Evolutionary conservation across 257 asterid genomes (phyloP).

Genomic region (Penstemon davidsonii): DNA sequence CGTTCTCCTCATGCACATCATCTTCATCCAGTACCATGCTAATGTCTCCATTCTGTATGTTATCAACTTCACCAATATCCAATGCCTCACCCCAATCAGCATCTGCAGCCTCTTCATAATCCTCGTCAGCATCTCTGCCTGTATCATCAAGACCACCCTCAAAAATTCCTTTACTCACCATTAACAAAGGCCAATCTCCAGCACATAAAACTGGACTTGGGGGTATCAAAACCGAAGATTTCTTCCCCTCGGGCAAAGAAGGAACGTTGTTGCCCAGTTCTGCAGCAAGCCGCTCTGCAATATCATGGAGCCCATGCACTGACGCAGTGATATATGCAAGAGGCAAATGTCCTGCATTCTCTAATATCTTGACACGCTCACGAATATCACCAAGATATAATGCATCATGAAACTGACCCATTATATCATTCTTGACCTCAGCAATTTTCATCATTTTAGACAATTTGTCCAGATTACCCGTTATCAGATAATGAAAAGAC

Average conservation of each 20-base stretch:
- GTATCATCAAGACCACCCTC: conserved; percentile 66
- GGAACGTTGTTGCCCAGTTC: conserved; percentile 51
- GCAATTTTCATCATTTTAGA: conserved; percentile 97
- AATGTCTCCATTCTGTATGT: conserved; percentile 46
- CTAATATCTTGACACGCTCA: conserved; percentile 84
- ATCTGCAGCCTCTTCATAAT: conserved; percentile 56
- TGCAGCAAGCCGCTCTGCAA: conserved; percentile 47
- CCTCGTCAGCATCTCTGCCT: conserved; percentile 47
- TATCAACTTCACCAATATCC: conserved; percentile 56
- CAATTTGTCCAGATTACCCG: conserved; percentile 81
- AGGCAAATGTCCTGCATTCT: conserved; percentile 55
- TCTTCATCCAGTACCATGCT: conserved; percentile 41
- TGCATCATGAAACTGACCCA: conserved; percentile 96
- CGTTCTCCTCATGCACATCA: conserved; percentile 47
- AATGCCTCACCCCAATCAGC: conserved; percentile 58
- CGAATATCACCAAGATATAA: conserved; percentile 81
- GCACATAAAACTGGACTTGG: conserved; percentile 56
- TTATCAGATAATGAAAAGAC: conserved; percentile 80
- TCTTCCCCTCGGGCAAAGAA: conserved; percentile 44
- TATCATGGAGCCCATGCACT: conserved; percentile 50
- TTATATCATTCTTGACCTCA: conserved; percentile 86
- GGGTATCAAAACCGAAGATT: conserved; percentile 53
- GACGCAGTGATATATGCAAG: conserved; percentile 43
- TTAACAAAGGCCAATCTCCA: conserved; percentile 86
- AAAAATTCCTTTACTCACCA: conserved; percentile 78